Percentiles rank a stretch among this genome's conserved stretches.
phyloP scores from a whole-genome alignment of 2,329 filamentous ascomycete genomes.

The Aspergillus quadrilineatus region DNA sequence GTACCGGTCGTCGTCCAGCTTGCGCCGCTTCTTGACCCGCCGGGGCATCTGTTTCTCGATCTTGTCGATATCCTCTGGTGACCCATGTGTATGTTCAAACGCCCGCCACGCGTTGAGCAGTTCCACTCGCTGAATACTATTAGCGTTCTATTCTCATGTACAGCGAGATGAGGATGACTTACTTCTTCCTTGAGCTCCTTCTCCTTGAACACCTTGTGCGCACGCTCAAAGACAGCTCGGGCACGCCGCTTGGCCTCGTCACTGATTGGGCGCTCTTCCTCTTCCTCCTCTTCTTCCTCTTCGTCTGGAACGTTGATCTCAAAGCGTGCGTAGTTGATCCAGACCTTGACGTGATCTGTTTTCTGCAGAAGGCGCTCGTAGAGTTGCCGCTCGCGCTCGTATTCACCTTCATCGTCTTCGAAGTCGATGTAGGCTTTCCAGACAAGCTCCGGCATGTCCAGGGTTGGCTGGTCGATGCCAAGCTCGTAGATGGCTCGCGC shows the following conservation, averaged over 20 bases:
- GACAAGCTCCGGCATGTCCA: constrained; percentile 96
- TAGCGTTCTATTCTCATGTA: constrained; percentile 25
- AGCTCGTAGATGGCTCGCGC: constrained; percentile 90
- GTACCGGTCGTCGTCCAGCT: constrained; percentile 86
- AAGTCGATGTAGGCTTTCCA: constrained; percentile 99
- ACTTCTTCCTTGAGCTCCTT: constrained; percentile 86
- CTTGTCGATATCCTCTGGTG: constrained; percentile 69
- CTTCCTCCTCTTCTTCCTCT: constrained; percentile 62
- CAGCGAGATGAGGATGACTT: constrained; percentile 23
- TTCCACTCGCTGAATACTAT: constrained; percentile 64
- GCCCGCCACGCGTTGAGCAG: constrained; percentile 88
- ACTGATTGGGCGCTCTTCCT: constrained; percentile 63
- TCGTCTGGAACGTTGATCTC: constrained; percentile 89
- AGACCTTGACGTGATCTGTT: constrained; percentile 99
- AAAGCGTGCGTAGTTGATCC: constrained; percentile 98
- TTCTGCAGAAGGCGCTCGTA: constrained; percentile 91
- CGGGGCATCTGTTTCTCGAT: constrained; percentile 93
- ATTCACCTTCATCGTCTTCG: constrained; percentile 92
- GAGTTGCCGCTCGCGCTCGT: constrained; percentile 73
- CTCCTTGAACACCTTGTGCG: constrained; percentile 82
- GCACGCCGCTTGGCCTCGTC: constrained; percentile 81
- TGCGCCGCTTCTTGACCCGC: constrained; percentile 86
- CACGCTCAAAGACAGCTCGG: constrained; percentile 78
- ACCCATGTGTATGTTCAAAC: constrained; percentile 85
- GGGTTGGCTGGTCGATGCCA: constrained; percentile 73